Percentiles rank a stretch among this genome's conserved stretches.
These are phyloP conservation scores for Perkinsus olseni DNA, from an alignment of 169 alveolate genomes.

Conservation along the genomic window DNA sequence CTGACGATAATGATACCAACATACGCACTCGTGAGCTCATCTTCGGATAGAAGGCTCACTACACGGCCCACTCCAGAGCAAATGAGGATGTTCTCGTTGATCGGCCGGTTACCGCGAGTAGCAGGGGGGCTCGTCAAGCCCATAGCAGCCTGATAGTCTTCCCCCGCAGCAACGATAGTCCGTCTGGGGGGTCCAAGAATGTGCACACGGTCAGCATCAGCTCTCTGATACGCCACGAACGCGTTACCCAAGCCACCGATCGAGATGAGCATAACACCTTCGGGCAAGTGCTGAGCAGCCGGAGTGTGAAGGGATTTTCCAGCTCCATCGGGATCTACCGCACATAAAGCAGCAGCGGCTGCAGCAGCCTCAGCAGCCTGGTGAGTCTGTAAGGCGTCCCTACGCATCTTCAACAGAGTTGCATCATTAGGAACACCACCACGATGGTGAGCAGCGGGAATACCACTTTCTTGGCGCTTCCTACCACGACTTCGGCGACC, in stretches of 20 bases:
- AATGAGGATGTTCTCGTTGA: not conserved
- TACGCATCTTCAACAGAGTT: not conserved
- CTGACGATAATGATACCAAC: not conserved
- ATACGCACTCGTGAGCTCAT: not conserved
- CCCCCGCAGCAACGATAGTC: not conserved
- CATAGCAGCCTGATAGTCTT: not conserved
- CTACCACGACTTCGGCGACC: not conserved
- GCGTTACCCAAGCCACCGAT: not conserved
- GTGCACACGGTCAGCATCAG: not conserved
- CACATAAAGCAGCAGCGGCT: not conserved
- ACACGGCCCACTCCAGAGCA: not conserved
- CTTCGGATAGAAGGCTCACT: not conserved
- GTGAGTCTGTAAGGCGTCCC: not conserved
- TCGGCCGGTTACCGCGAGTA: not conserved
- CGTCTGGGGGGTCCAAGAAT: not conserved
- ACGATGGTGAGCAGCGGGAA: not conserved
- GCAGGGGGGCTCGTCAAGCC: not conserved
- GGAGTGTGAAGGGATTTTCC: not conserved
- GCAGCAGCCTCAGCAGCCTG: not conserved
- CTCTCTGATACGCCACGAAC: not conserved
- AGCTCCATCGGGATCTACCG: not conserved
- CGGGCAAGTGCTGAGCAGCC: not conserved
- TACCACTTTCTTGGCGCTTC: not conserved
- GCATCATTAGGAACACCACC: not conserved
- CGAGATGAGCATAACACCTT: not conserved